Percentiles rank a stretch among this genome's conserved stretches.
These are phyloP conservation scores for Rutstroemia sydowiana DNA, from an alignment of 2,329 filamentous ascomycete genomes.

Conservation along the genomic window DNA sequence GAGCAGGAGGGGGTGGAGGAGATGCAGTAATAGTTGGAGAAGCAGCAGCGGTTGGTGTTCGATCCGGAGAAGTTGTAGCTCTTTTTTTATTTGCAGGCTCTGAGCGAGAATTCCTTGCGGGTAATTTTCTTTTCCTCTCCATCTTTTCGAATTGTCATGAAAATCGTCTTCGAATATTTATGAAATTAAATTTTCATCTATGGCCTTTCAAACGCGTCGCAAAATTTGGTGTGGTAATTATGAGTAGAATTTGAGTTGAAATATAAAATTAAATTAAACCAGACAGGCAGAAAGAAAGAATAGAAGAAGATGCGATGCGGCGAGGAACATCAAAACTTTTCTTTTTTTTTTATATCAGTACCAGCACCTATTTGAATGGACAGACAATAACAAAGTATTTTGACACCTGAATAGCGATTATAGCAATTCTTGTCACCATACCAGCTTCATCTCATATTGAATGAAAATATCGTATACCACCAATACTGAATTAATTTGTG, in stretches of 20 bases:
- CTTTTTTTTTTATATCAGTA: not conserved
- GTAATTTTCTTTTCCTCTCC: constrained; percentile 61
- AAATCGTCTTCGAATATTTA: not conserved
- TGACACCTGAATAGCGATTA: too few species aligned
- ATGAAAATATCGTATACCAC: too few species aligned
- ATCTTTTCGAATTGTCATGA: constrained; percentile 32
- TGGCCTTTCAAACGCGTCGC: constrained; percentile 18
- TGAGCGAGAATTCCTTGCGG: constrained; percentile 50
- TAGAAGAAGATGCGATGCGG: not conserved
- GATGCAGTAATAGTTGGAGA: constrained; percentile 18
- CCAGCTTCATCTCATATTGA: too few species aligned
- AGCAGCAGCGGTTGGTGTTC: constrained; percentile 35
- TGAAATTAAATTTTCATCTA: too few species aligned
- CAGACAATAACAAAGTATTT: too few species aligned
- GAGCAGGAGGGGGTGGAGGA: constrained; percentile 18
- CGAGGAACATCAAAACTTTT: not conserved
- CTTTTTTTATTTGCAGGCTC: constrained; percentile 55
- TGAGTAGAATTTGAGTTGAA: too few species aligned
- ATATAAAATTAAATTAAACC: not conserved
- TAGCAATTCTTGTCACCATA: too few species aligned
- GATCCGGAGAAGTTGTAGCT: constrained; percentile 46
- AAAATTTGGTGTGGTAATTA: not conserved
- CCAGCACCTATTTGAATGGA: not conserved
- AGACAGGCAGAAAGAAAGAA: not conserved
- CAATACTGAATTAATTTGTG: too few species aligned